phyloP scores from a whole-genome alignment of 352 stramenopile species.

The Phytophthora syringae region DNA sequence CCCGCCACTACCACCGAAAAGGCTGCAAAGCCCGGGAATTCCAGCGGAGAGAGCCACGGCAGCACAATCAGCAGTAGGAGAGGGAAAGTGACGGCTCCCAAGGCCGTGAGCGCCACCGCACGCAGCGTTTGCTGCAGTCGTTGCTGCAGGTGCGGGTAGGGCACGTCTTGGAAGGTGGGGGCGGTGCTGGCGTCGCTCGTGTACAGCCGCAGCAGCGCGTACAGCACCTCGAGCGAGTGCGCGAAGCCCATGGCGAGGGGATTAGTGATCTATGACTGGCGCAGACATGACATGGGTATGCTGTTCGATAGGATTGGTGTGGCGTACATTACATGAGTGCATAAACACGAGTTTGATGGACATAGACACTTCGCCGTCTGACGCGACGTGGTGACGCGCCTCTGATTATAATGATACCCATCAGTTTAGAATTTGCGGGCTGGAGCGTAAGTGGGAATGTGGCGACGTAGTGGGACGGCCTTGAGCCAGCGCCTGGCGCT shows the following conservation, averaged over 20 bases:
- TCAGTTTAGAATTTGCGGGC: slow-evolving; percentile 6
- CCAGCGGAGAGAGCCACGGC: slow-evolving; percentile 41
- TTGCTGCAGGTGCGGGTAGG: slow-evolving; percentile 58
- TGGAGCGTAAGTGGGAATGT: slow-evolving; percentile 34
- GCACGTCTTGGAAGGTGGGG: slow-evolving; percentile 13
- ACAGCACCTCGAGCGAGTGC: slow-evolving; percentile 58
- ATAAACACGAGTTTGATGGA: background rate
- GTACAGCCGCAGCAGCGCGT: slow-evolving; percentile 48
- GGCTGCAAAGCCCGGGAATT: slow-evolving; percentile 32
- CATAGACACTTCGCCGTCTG: background rate
- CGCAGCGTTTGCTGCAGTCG: slow-evolving; percentile 59
- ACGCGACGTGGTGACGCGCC: background rate
- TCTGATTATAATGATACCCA: slow-evolving; percentile 2
- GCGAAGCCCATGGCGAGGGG: slow-evolving; percentile 44
- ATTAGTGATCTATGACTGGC: background rate
- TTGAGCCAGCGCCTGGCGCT: slow-evolving; percentile 53
- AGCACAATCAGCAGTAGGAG: slow-evolving; percentile 39
- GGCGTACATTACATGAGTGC: no score
- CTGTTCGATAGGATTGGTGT: background rate
- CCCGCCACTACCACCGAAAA: slow-evolving; percentile 32
- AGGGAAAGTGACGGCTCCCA: slow-evolving; percentile 19
- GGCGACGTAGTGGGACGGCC: slow-evolving; percentile 47
- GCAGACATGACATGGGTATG: background rate
- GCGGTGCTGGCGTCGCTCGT: slow-evolving; percentile 7
- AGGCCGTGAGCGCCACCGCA: slow-evolving; percentile 46